Evolutionary conservation across 108 stramenopile species (phyloP).

Genomic region (Discostella pseudostelligera): DNA sequence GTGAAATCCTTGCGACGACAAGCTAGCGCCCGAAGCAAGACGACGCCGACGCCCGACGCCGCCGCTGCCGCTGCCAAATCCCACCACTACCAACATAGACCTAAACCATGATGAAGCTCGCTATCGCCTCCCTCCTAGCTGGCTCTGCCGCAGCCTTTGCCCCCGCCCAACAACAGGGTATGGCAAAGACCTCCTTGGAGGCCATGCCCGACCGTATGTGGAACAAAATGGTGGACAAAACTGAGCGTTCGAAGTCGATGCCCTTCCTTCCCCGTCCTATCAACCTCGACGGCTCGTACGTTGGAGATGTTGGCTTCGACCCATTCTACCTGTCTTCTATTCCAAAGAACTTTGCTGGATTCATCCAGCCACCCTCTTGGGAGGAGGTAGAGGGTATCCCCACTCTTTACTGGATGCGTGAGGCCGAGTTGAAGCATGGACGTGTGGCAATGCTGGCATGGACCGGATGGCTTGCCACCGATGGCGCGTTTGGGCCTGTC

Average conservation of each 20-base stretch:
- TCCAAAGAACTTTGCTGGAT: conserved; percentile 89
- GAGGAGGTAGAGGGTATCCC: conserved; percentile 75
- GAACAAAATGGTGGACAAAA: conserved; percentile 88
- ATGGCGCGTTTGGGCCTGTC: conserved; percentile 73
- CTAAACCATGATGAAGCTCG: conserved; percentile 78
- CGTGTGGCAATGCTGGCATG: conserved; percentile 88
- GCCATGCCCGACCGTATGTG: conserved; percentile 84
- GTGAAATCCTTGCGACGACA: no score
- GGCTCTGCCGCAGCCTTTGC: conserved; percentile 80
- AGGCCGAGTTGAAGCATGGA: conserved; percentile 88
- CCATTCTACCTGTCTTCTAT: conserved; percentile 90
- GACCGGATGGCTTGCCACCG: conserved; percentile 86
- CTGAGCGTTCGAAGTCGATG: conserved; percentile 66
- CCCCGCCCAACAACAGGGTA: conserved; percentile 47
- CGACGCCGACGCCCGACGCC: no score
- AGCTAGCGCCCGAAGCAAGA: no score
- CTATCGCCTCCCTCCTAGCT: conserved; percentile 73
- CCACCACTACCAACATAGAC: not conserved
- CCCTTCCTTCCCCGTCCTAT: conserved; percentile 86
- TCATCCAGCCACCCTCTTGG: conserved; percentile 90
- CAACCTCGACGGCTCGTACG: conserved; percentile 84
- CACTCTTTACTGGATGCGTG: conserved; percentile 92
- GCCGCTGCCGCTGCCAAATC: no score
- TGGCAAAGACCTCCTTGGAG: conserved; percentile 53
- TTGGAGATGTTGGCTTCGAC: conserved; percentile 94